phyloP scores from a whole-genome alignment of 2,329 filamentous ascomycete species.

The Trichoderma brevicompactum region DNA sequence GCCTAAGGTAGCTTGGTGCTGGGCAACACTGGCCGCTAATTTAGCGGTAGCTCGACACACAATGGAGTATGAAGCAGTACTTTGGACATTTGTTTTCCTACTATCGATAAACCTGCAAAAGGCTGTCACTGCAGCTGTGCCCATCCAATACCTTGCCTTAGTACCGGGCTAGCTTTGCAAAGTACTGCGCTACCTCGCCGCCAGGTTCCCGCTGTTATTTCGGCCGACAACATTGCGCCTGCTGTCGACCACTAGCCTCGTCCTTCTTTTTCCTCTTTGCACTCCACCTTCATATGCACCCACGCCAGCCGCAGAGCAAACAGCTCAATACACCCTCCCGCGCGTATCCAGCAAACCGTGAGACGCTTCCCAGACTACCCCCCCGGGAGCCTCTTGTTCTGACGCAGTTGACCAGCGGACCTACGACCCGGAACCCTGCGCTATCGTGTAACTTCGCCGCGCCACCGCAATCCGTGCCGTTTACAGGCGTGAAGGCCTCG shows the following conservation, averaged over 20 bases:
- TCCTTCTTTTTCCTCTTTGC: constrained; percentile 27
- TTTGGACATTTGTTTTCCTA: background rate
- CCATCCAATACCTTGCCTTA: background rate
- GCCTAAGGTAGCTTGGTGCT: constrained; percentile 7
- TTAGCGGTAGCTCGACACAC: background rate
- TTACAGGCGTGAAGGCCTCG: constrained; percentile 26
- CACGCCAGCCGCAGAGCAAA: constrained; percentile 29
- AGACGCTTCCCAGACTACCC: constrained; percentile 26
- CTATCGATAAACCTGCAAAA: constrained; percentile 23
- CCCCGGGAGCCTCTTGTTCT: constrained; percentile 16
- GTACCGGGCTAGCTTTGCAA: constrained; percentile 2
- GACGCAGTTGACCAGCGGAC: constrained; percentile 21
- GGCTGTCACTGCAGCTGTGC: constrained; percentile 18
- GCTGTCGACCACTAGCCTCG: constrained; percentile 29
- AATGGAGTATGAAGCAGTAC: constrained; percentile 2
- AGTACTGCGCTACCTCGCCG: constrained; percentile 19
- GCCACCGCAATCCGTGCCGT: constrained; percentile 28
- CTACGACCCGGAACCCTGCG: constrained; percentile 28
- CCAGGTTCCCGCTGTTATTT: constrained; percentile 28
- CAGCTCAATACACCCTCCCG: constrained; percentile 23
- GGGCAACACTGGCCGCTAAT: background rate
- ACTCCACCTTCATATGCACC: constrained; percentile 29
- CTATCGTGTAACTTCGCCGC: constrained; percentile 29
- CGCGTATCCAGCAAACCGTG: background rate
- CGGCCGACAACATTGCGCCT: constrained; percentile 27